Evolutionary conservation across 441 rosid genomes (phyloP), one percentile per base, ranked within the genome.

Genomic region (Adansonia grandidieri): DNA sequence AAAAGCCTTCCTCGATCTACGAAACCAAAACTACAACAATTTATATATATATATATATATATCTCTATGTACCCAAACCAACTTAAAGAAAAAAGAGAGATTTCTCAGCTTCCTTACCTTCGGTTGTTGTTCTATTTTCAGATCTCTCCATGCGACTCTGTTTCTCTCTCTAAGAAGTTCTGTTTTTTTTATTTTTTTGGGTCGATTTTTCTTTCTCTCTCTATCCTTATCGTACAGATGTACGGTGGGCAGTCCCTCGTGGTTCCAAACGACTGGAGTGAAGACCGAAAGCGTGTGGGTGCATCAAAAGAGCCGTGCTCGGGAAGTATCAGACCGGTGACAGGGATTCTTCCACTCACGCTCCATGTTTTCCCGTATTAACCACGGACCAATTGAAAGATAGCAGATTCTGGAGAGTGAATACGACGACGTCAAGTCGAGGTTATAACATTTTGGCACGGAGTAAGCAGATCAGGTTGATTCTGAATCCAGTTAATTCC

Each of bases 141-240:
- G 87, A 84, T 32, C 37, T 32, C 2, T 84, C 91, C 8, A 53
- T 5, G 44, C 6, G 6, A 4, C 44, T 40, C 6, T 47, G 77
- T 37, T 37, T 76, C 48, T 73, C 74, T 64, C 80, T 63, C 78
- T 3, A 22, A 24, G 32, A 82, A 65, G 79, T 79, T 42, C 62
- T 80, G 70, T 83, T 32, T 77, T 73, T 80, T 75, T 80, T 6
- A 2, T 40, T 5, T 5, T 40, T 5, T 40, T 5, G 6, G 6
- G 37, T 32, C 37, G 37, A 32, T 32, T 32, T 40, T 40, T n/a
- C 45, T 44, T 44, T 76, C 58, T 61, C 66, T 17, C 77, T 71
- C 32, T 76, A 79, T 76, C 83, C 89, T 88, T 87, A 87, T 87
- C 44, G 82, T 80, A 86, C 93, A 90, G 88, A 87, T 90, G 93